These are phyloP conservation scores for Spergularia azorica DNA, from an alignment of 179 eudicot genomes.

Conservation along the genomic window DNA sequence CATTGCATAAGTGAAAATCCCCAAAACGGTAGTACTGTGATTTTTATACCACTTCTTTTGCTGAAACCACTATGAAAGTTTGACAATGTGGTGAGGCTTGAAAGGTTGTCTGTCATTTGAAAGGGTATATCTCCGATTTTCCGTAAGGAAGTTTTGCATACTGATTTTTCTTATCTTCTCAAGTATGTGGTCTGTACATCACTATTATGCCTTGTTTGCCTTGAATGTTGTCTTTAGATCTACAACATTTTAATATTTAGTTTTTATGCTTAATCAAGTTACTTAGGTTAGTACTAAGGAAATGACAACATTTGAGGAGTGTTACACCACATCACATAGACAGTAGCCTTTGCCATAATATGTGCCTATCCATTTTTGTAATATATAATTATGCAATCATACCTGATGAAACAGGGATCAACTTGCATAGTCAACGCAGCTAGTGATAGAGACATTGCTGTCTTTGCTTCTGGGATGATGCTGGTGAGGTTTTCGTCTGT, in stretches of 20 bases:
- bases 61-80: neutral
- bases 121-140: neutral
- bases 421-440: slow-evolving; percentile 93
- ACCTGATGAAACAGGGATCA: slow-evolving; percentile 70
- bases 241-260: neutral
- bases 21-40: neutral
- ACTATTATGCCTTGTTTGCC: no score
- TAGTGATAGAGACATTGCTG: slow-evolving; percentile 95
- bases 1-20: neutral
- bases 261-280: neutral
- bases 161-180: neutral
- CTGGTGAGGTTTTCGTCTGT: slow-evolving; percentile 43
- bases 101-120: neutral
- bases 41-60: neutral
- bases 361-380: neutral
- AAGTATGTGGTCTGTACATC: neutral
- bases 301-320: no score
- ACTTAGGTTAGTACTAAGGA: neutral
- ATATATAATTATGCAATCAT: neutral
- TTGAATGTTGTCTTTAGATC: neutral
- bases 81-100: neutral
- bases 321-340: neutral
- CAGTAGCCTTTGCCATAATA: neutral
- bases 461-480: slow-evolving; percentile 97
- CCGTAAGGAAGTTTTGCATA: neutral